phyloP scores from a whole-genome alignment of 1,139 yeast genomes.

The Tardiomyces blankii region DNA sequence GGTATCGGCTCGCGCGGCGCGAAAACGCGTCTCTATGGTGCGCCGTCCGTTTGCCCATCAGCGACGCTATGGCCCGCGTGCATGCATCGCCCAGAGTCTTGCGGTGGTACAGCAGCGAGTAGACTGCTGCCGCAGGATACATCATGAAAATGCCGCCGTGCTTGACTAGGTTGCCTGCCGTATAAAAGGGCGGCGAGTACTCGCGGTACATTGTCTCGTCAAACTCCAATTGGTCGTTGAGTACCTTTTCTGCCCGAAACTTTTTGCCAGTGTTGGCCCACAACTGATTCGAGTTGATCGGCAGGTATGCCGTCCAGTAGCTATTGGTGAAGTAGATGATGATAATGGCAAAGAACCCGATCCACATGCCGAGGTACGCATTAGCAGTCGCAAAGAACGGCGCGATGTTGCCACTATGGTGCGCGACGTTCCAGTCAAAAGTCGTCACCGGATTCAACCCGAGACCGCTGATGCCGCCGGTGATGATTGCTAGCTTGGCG shows the following conservation, averaged over 20 bases:
- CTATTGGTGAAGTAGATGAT: slow-evolving; percentile 39
- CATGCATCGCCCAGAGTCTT: slow-evolving; percentile 1
- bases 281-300: slow-evolving; percentile 38
- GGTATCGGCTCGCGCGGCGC: slow-evolving; percentile 42
- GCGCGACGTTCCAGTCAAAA: slow-evolving; percentile 39
- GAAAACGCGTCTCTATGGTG: slow-evolving; percentile 43
- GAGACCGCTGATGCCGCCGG: slow-evolving; percentile 41
- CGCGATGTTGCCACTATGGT: slow-evolving; percentile 19
- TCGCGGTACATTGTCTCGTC: slow-evolving; percentile 18
- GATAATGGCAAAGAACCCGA: slow-evolving; percentile 30
- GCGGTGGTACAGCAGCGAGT: slow-evolving; percentile 19
- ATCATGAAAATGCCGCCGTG: slow-evolving; percentile 48
- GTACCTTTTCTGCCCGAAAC: slow-evolving; percentile 32
- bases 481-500: slow-evolving; percentile 39
- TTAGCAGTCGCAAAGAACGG: slow-evolving; percentile 35
- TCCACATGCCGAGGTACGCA: slow-evolving; percentile 30
- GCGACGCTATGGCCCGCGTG: not conserved
- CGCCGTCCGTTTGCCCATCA: slow-evolving; percentile 14
- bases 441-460: slow-evolving; percentile 40
- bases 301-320: slow-evolving; percentile 39
- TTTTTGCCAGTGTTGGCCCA: slow-evolving; percentile 37
- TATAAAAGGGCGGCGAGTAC: slow-evolving; percentile 41
- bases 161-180: slow-evolving; percentile 42
- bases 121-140: slow-evolving; percentile 46
- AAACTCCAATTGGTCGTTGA: slow-evolving; percentile 22